A percentile compares a stretch with the other conserved stretches of the same genome.
Evolutionary conservation across 2,329 filamentous ascomycete genomes (phyloP).

Genomic region (Eurotiales sp.): DNA sequence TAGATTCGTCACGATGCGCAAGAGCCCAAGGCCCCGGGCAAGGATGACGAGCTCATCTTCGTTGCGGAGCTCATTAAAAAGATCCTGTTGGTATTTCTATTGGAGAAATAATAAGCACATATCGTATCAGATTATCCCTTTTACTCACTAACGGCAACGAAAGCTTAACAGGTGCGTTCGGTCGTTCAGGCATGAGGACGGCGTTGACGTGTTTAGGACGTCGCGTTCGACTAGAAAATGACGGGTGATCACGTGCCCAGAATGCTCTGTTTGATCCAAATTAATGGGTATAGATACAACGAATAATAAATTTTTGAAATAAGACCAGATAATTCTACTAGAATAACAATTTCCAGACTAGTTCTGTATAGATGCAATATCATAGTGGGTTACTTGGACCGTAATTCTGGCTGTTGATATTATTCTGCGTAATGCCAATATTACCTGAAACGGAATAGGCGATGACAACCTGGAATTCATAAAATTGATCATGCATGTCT

Average conservation of each 20-base stretch:
- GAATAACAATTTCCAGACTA: no score
- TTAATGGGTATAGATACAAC: no score
- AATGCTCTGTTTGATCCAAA: neutral
- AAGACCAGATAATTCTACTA: no score
- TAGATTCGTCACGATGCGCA: constrained; percentile 91
- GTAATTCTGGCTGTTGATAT: no score
- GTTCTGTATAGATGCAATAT: no score
- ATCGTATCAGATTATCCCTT: constrained; percentile 21
- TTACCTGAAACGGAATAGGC: neutral
- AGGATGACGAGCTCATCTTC: constrained; percentile 94
- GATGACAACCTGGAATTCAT: no score
- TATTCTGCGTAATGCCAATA: neutral
- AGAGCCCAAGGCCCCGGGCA: constrained; percentile 84
- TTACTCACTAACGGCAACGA: constrained; percentile 57
- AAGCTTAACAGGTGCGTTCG: constrained; percentile 55
- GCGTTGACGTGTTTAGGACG: constrained; percentile 9
- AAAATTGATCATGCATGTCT: no score
- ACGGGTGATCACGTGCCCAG: constrained; percentile 1
- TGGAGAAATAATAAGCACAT: neutral
- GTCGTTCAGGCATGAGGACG: constrained; percentile 41
- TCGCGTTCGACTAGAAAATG: neutral
- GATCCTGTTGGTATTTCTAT: constrained; percentile 83
- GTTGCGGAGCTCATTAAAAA: constrained; percentile 83
- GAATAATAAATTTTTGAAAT: no score
- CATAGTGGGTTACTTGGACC: no score